These are phyloP conservation scores for Friedmanniomyces simplex DNA, from an alignment of 495 filamentous ascomycete species.

Conservation along the genomic window DNA sequence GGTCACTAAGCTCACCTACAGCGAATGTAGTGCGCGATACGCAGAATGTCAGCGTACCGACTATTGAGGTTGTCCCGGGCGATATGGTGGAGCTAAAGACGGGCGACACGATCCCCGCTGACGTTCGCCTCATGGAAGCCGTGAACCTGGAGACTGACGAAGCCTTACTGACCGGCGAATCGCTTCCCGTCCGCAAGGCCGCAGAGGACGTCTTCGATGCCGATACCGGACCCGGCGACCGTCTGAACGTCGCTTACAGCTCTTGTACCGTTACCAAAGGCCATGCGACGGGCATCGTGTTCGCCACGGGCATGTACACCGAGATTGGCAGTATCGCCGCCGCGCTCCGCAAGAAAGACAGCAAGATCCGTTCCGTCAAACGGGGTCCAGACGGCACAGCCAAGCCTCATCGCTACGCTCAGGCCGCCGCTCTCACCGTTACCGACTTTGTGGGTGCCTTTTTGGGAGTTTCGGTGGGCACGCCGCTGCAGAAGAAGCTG, in stretches of 20 bases:
- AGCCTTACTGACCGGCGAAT: slow-evolving; percentile 67
- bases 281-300: slow-evolving; percentile 56
- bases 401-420: slow-evolving; percentile 50
- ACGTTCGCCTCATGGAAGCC: slow-evolving; percentile 52
- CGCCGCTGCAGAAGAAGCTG: slow-evolving; percentile 58
- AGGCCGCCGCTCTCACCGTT: slow-evolving; percentile 57
- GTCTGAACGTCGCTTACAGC: slow-evolving; percentile 60
- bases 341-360: slow-evolving; percentile 35
- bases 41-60: slow-evolving; percentile 51
- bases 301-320: slow-evolving; percentile 60
- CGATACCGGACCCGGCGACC: slow-evolving; percentile 55
- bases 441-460: slow-evolving; percentile 56
- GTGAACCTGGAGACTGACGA: slow-evolving; percentile 66
- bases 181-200: slow-evolving; percentile 55
- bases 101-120: slow-evolving; percentile 59
- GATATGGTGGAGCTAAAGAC: slow-evolving; percentile 53
- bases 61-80: slow-evolving; percentile 59
- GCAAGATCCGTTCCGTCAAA: slow-evolving; percentile 31
- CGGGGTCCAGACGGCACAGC: slow-evolving; percentile 31
- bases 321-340: slow-evolving; percentile 63
- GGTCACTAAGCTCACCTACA: slow-evolving; percentile 66
- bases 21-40: slow-evolving; percentile 69
- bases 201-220: slow-evolving; percentile 23
- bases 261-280: slow-evolving; percentile 65
- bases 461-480: slow-evolving; percentile 41